A percentile compares a stretch with the other conserved stretches of the same genome.
Evolutionary conservation across 164 flowering plant genomes (phyloP).

Genomic region (Warburgia ugandensis): DNA sequence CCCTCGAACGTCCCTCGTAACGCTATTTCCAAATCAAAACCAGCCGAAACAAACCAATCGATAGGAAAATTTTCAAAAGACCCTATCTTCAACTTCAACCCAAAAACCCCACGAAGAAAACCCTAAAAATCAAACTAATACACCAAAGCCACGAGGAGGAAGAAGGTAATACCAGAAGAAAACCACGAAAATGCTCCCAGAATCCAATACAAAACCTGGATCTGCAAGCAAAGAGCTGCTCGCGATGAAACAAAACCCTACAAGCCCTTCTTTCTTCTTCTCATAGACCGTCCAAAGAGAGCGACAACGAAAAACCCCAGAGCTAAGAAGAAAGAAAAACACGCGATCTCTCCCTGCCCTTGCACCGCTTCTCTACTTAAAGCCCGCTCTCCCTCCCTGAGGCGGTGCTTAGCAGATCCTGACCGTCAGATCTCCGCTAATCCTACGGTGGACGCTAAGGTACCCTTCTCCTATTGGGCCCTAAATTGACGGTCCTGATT

Average conservation of each 20-base stretch:
- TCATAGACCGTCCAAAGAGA: not conserved
- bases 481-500: not conserved
- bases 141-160: not conserved
- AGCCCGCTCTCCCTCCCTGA: not conserved
- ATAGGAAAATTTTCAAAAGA: not conserved
- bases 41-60: no score
- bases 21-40: not conserved
- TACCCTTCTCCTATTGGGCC: no score
- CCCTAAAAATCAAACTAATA: not conserved
- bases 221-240: not conserved
- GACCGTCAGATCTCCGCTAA: no score
- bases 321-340: no score
- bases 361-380: not conserved
- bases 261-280: not conserved
- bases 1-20: not conserved
- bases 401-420: no score
- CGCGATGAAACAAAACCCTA: slow-evolving; percentile 1
- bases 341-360: no score
- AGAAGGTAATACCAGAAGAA: not conserved
- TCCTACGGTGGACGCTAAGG: no score
- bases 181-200: not conserved
- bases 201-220: slow-evolving; percentile 1
- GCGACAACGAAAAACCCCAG: not conserved
- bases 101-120: not conserved
- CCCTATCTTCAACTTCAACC: not conserved